A percentile compares a stretch with the other conserved stretches of the same genome.
Evolutionary conservation across 495 filamentous ascomycete species (phyloP).

Genomic region (Neohortaea acidophila): DNA sequence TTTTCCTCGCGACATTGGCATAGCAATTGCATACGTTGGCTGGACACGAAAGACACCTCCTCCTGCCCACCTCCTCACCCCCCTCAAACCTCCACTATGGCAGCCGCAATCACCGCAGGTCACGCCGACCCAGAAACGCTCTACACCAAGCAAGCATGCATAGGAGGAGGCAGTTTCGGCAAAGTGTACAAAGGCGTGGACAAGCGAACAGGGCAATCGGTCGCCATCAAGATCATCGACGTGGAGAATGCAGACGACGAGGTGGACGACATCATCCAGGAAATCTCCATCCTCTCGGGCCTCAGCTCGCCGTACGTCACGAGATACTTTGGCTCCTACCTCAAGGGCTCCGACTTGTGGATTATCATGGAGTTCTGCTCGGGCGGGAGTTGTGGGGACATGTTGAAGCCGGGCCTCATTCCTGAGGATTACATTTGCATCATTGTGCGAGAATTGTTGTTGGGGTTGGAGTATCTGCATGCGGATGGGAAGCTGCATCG

Average conservation of each 20-base stretch:
- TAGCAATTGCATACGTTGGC: too few species aligned
- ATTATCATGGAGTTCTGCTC: constrained; percentile 98
- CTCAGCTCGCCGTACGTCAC: constrained; percentile 88
- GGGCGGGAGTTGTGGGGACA: constrained; percentile 80
- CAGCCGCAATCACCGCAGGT: constrained; percentile 7
- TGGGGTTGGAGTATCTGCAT: constrained; percentile 87
- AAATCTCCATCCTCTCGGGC: constrained; percentile 89
- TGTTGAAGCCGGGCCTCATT: constrained; percentile 86
- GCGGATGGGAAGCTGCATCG: constrained; percentile 91
- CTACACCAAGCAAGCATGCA: constrained; percentile 22
- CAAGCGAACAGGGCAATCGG: constrained; percentile 66
- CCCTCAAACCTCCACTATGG: constrained; percentile 8
- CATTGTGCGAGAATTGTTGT: constrained; percentile 78
- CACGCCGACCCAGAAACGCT: constrained; percentile 19
- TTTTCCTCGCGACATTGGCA: too few species aligned
- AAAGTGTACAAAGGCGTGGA: constrained; percentile 93
- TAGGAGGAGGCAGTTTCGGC: constrained; percentile 75
- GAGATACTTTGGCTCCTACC: constrained; percentile 88
- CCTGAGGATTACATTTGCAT: constrained; percentile 86
- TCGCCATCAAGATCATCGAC: constrained; percentile 94
- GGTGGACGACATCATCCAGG: constrained; percentile 92
- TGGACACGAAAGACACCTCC: too few species aligned
- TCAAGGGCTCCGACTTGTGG: constrained; percentile 91
- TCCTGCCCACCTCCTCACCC: too few species aligned
- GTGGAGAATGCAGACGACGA: constrained; percentile 96